Evolutionary conservation across 371 early-diverging fungal species (phyloP), one percentile per base, ranked within the genome.

Genomic region (Dichotomocladium elegans): DNA sequence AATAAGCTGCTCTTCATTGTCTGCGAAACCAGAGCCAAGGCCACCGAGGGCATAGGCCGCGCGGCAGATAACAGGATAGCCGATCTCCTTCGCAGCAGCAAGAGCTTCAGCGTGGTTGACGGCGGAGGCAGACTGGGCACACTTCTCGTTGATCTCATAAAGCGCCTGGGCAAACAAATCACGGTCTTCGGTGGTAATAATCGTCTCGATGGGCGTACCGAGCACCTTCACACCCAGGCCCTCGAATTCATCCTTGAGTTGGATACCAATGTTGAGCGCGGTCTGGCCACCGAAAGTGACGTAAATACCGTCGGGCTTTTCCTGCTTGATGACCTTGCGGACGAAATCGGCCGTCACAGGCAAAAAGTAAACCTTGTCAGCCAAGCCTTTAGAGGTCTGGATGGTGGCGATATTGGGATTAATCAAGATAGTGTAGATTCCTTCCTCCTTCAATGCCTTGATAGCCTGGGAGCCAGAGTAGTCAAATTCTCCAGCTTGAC

Each of bases 401-500:
- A 95, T 91, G 11, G 97, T 96, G 22, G 97, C 97, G 66, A 96
- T 96, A 70, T 96, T 96, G 51, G 97, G 97, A 68, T 96, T 96
- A 59, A 95, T 85, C 28, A 96, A 79, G 27, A 96, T 82, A 0
- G 95, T 94, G 51, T 93, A 61, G 50, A 96, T 86, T 46, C 83
- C 83, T 35, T 91, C 90, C 64, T 96, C 95, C 61, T 87, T 86
- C 58, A 96, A 77, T 14, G 96, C 94, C 75, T 96, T 96, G 80
- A 96, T 96, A 21, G 96, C 96, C 77, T 96, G 91, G 10, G 91
- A 88, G 81, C 91, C 91, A 11, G 95, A 95, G 73, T 95, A 96
- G 64, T 96, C 96, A 57, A 96, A 96, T 81, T 96, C 96, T 60
- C 96, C 96, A 22, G 96, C 96, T 66, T 96, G 96, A n/a, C 96